A percentile compares a stretch with the other conserved stretches of the same genome.
Conservation (phyloP, 768 basidiomycete genomes). For the Pulveroboletus sp. region DNA sequence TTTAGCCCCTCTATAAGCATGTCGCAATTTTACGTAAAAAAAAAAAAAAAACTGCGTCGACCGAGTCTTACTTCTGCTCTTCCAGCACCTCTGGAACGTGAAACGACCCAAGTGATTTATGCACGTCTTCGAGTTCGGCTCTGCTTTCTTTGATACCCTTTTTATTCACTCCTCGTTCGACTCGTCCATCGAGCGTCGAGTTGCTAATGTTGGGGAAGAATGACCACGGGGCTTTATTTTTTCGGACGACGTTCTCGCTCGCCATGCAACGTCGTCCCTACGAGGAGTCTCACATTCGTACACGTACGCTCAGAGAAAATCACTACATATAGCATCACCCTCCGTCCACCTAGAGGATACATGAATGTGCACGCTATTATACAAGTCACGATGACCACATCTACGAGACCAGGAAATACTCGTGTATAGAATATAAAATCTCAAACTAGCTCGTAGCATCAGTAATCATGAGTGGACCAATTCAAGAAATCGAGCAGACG, state of each 20-base stretch:
- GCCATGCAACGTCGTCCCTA: conserved; percentile 45
- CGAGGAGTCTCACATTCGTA: conserved; percentile 52
- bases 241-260: conserved; percentile 45
- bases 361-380: conserved; percentile 5
- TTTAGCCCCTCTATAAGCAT: background rate
- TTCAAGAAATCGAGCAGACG: no score
- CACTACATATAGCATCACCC: background rate
- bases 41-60: no score
- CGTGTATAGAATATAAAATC: conserved; percentile 2
- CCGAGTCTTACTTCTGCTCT: no score
- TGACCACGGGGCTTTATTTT: conserved; percentile 42
- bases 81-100: no score
- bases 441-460: background rate
- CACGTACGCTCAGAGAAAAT: no score
- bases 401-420: background rate
- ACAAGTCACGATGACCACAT: conserved; percentile 2
- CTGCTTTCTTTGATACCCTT: conserved; percentile 21
- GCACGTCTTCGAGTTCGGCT: background rate
- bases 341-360: background rate
- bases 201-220: conserved; percentile 51
- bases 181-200: conserved; percentile 41
- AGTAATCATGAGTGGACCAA: background rate
- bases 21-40: conserved; percentile 15
- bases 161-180: conserved; percentile 47
- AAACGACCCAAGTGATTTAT: background rate